phyloP scores from a whole-genome alignment of 805 yeast species.

The Myxozyma sirexii region DNA sequence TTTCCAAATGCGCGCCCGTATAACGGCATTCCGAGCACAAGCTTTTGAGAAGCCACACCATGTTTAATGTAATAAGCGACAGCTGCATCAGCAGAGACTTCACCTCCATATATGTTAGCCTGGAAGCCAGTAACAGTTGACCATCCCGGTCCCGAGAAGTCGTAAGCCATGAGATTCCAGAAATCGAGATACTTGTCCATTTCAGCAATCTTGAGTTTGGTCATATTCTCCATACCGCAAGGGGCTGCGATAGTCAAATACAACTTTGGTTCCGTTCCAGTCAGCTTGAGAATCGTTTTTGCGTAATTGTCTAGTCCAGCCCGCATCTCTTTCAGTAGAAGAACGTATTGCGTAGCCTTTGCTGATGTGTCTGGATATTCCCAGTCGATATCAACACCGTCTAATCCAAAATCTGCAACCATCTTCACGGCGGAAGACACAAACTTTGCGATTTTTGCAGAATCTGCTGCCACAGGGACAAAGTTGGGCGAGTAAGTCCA shows the following conservation, averaged over 20 bases:
- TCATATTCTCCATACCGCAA: slow-evolving; percentile 50
- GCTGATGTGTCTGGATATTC: slow-evolving; percentile 67
- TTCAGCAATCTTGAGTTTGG: slow-evolving; percentile 50
- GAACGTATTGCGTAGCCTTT: slow-evolving; percentile 52
- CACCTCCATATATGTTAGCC: slow-evolving; percentile 58
- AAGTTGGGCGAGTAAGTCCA: slow-evolving; percentile 56
- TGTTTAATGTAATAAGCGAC: slow-evolving; percentile 48
- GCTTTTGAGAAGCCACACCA: slow-evolving; percentile 53
- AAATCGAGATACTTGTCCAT: slow-evolving; percentile 63
- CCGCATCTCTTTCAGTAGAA: slow-evolving; percentile 50
- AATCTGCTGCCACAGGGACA: slow-evolving; percentile 46
- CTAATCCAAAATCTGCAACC: slow-evolving; percentile 59
- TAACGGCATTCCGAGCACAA: slow-evolving; percentile 83
- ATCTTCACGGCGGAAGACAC: slow-evolving; percentile 52
- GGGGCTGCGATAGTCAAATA: slow-evolving; percentile 78
- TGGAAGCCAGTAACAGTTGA: slow-evolving; percentile 58
- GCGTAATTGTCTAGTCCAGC: slow-evolving; percentile 49
- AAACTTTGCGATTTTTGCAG: slow-evolving; percentile 49
- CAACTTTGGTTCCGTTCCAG: slow-evolving; percentile 39
- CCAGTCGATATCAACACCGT: slow-evolving; percentile 95
- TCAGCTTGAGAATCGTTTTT: slow-evolving; percentile 22
- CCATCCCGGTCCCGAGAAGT: slow-evolving; percentile 78
- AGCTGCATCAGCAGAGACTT: slow-evolving; percentile 53
- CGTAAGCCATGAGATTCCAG: slow-evolving; percentile 93
- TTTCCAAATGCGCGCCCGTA: slow-evolving; percentile 67